These are phyloP conservation scores for Fusarium sterilihyphosum DNA, from an alignment of 2,329 filamentous ascomycete species.

Conservation along the genomic window DNA sequence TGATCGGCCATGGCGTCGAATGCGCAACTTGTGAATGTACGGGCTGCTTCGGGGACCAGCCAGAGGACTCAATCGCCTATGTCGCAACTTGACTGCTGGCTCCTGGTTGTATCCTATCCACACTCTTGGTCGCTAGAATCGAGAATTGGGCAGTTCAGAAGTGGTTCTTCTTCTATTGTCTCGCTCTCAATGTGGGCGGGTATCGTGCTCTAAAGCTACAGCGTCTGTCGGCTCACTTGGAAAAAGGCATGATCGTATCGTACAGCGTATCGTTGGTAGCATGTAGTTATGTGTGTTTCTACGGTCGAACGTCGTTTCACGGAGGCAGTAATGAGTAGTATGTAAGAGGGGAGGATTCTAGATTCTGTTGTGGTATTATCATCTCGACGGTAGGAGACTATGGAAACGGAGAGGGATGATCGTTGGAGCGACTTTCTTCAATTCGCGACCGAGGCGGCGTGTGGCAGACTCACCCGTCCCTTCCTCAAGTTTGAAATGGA, in stretches of 20 bases:
- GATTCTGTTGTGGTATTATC: constrained; percentile 29
- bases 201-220: constrained; percentile 5
- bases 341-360: constrained; percentile 10
- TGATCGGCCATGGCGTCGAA: constrained; percentile 52
- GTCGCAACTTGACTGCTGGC: not conserved
- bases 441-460: constrained; percentile 34
- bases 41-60: not conserved
- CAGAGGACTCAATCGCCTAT: constrained; percentile 8
- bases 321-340: constrained; percentile 11
- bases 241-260: constrained; percentile 26
- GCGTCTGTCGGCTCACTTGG: constrained; percentile 3
- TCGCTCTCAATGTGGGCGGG: not conserved
- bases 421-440: constrained; percentile 37
- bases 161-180: not conserved
- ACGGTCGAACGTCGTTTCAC: constrained; percentile 13
- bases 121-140: constrained; percentile 1
- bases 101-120: constrained; percentile 6
- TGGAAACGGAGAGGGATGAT: constrained; percentile 20
- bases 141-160: not conserved
- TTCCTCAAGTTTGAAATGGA: constrained; percentile 20
- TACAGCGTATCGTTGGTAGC: not conserved
- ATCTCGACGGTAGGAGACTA: constrained; percentile 24
- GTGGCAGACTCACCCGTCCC: constrained; percentile 17
- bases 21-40: not conserved
- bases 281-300: not conserved